These are phyloP conservation scores for Candida nanaspora DNA, from an alignment of 805 yeast species.

Conservation along the genomic window DNA sequence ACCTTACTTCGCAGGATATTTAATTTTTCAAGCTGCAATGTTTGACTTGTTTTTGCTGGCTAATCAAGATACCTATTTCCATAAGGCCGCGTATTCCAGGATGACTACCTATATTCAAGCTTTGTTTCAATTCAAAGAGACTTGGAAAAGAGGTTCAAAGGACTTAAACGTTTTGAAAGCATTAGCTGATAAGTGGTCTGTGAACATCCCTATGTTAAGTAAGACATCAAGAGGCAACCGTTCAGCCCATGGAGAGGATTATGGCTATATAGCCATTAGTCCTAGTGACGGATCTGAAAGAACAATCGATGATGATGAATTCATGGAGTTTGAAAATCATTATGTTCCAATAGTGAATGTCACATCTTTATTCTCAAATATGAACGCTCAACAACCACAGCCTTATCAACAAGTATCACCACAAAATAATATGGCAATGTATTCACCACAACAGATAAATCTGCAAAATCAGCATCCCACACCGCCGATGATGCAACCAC, in stretches of 20 bases:
- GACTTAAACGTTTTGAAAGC: constrained; percentile 20
- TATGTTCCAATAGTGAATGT: background rate
- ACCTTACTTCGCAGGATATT: constrained; percentile 26
- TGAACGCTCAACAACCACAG: too few relatives aligned
- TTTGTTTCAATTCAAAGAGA: constrained; percentile 15
- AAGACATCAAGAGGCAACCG: too few relatives aligned
- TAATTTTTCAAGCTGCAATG: constrained; percentile 25
- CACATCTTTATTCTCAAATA: background rate
- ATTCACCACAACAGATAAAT: background rate
- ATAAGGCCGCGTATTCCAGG: constrained; percentile 12
- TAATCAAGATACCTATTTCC: constrained; percentile 15
- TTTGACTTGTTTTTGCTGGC: constrained; percentile 26
- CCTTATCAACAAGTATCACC: too few relatives aligned
- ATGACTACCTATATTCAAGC: constrained; percentile 16
- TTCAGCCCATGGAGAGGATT: too few relatives aligned
- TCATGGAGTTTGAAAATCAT: constrained; percentile 1
- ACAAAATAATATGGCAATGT: background rate
- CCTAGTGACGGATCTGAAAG: background rate
- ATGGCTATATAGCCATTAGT: too few relatives aligned
- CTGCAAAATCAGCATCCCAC: background rate
- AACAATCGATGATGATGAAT: background rate
- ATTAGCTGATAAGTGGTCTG: constrained; percentile 22
- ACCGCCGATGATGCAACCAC: background rate
- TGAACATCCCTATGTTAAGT: constrained; percentile 1
- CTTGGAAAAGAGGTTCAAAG: constrained; percentile 24